phyloP scores from a whole-genome alignment of 2,329 filamentous ascomycete species.

The Aspergillus ustus region DNA sequence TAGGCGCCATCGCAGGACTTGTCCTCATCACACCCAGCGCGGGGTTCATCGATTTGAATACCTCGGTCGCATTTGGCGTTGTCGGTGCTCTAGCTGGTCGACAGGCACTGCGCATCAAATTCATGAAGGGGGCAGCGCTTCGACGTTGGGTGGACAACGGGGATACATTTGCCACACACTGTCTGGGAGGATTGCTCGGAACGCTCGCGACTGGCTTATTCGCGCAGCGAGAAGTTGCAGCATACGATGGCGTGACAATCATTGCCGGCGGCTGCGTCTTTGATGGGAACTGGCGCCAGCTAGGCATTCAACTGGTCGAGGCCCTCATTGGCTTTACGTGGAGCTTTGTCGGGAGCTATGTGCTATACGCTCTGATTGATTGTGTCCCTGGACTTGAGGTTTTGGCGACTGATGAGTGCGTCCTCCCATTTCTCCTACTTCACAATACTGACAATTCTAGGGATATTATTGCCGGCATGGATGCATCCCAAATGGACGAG shows the following conservation, averaged over 20 bases:
- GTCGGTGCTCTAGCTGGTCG: slow-evolving; percentile 54
- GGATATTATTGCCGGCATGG: slow-evolving; percentile 54
- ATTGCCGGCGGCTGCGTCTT: slow-evolving; percentile 59
- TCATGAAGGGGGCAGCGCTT: slow-evolving; percentile 52
- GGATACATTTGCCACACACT: slow-evolving; percentile 61
- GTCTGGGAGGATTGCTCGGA: slow-evolving; percentile 56
- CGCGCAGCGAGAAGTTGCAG: slow-evolving; percentile 56
- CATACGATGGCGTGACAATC: slow-evolving; percentile 53
- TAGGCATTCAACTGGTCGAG: slow-evolving; percentile 57
- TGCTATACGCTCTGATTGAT: slow-evolving; percentile 57
- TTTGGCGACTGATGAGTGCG: slow-evolving; percentile 57
- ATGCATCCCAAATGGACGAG: slow-evolving; percentile 58
- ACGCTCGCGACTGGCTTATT: slow-evolving; percentile 58
- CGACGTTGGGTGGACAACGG: slow-evolving; percentile 60
- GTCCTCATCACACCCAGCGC: slow-evolving; percentile 59
- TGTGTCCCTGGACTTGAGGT: slow-evolving; percentile 59
- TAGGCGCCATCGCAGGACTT: slow-evolving; percentile 58
- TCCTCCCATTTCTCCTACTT: slow-evolving; percentile 12
- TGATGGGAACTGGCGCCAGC: slow-evolving; percentile 55
- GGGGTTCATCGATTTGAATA: slow-evolving; percentile 55
- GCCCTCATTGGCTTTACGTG: slow-evolving; percentile 57
- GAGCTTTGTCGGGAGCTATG: slow-evolving; percentile 55
- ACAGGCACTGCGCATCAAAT: slow-evolving; percentile 59
- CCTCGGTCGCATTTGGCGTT: slow-evolving; percentile 55
- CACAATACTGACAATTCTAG: slow-evolving; percentile 8